A percentile compares a stretch with the other conserved stretches of the same genome.
Conservation (phyloP, 768 basidiomycete genomes). For the Boletus rubescentipes region DNA sequence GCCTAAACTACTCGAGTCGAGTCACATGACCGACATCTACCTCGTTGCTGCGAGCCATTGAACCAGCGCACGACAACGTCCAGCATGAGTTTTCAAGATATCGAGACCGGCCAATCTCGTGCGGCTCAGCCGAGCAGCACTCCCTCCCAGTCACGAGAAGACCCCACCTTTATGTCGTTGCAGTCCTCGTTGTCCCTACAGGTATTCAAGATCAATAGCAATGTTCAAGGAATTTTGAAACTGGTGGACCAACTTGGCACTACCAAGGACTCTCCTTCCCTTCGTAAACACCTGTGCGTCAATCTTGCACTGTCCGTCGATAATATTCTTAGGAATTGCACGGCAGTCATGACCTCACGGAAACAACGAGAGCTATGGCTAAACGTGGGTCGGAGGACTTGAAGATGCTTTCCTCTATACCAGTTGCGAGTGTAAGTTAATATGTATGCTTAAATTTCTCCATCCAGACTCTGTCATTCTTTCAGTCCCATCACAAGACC, state of each 20-base stretch:
- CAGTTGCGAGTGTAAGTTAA: constrained; percentile 53
- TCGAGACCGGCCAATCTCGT: constrained; percentile 43
- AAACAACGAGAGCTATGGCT: constrained; percentile 91
- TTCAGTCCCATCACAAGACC: constrained; percentile 76
- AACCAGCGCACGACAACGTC: not conserved
- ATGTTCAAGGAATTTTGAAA: constrained; percentile 92
- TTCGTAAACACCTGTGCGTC: constrained; percentile 85
- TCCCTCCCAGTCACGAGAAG: constrained; percentile 50
- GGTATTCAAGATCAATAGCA: constrained; percentile 98
- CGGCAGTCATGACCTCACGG: constrained; percentile 88
- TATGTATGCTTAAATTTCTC: not conserved
- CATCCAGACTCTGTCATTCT: not conserved
- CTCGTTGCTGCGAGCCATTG: constrained; percentile 3
- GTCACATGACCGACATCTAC: constrained; percentile 8
- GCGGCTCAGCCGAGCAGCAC: constrained; percentile 26
- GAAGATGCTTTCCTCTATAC: constrained; percentile 80
- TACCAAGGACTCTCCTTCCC: constrained; percentile 67
- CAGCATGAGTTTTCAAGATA: constrained; percentile 52
- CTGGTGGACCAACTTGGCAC: constrained; percentile 97
- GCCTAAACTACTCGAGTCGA: too few species aligned
- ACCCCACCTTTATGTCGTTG: constrained; percentile 70
- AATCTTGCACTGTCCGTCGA: not conserved
- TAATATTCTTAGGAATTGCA: constrained; percentile 1
- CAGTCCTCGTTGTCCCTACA: constrained; percentile 86
- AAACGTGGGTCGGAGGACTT: constrained; percentile 92